Evolutionary conservation across 225 moss, liverwort and hornwort genomes (phyloP).

Genomic region (Anthoceros angustus): DNA sequence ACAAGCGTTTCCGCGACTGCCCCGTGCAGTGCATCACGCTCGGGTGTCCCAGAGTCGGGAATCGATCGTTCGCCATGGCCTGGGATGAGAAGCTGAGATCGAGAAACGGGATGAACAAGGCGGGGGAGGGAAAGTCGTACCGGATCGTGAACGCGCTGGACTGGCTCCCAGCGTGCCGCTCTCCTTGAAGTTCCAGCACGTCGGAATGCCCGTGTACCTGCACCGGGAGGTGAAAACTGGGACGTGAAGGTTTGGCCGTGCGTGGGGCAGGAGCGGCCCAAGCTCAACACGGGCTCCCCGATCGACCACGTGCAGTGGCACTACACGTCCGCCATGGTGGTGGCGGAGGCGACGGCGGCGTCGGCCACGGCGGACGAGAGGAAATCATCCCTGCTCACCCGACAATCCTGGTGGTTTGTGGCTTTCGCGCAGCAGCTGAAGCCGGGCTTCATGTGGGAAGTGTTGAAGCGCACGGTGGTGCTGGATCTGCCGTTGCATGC

Average conservation of each 20-base stretch:
- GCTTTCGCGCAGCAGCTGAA: not conserved
- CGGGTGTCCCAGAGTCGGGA: conserved; percentile 4
- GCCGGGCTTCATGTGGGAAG: conserved; percentile 1
- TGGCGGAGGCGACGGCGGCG: conserved; percentile 1
- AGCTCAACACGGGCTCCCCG: not conserved
- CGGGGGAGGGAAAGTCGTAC: conserved; percentile 3
- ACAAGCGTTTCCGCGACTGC: not conserved
- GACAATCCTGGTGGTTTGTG: not conserved
- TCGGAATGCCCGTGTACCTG: conserved; percentile 3
- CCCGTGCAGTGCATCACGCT: conserved; percentile 1
- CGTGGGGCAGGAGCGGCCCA: not conserved
- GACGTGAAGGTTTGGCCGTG: conserved; percentile 3
- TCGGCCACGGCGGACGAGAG: not conserved
- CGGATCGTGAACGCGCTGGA: conserved; percentile 2
- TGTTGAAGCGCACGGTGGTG: not conserved
- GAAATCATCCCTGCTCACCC: not conserved
- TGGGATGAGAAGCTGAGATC: not conserved
- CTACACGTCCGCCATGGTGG: conserved; percentile 1
- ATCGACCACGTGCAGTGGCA: conserved; percentile 5
- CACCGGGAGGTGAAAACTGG: not conserved
- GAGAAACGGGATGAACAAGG: not conserved
- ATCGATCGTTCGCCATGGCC: not conserved
- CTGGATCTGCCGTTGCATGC: conserved; percentile 3
- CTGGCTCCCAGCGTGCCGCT: conserved; percentile 3
- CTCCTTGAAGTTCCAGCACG: conserved; percentile 1